Conservation (phyloP, 2,329 filamentous ascomycete species). For the Tolypocladium ophioglossoides region DNA sequence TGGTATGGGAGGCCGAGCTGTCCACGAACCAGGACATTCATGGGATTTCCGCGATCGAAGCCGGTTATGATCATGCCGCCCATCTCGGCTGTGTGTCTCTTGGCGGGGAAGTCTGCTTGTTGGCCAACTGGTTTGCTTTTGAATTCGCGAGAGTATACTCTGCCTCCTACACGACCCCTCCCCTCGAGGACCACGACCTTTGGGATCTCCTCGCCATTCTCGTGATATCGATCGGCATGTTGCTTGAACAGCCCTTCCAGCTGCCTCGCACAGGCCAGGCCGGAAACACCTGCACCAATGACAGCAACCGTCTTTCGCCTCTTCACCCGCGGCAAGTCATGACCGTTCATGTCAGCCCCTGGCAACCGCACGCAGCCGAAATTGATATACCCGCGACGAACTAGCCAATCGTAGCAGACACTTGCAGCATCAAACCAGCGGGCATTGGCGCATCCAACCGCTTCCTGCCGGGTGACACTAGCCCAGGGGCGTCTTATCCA, state of each 20-base stretch:
- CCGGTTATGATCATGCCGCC: slow-evolving; percentile 97
- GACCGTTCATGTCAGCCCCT: slow-evolving; percentile 30
- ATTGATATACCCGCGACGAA: slow-evolving; percentile 89
- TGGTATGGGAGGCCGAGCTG: slow-evolving; percentile 86
- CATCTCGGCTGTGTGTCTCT: slow-evolving; percentile 80
- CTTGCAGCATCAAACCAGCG: slow-evolving; percentile 85
- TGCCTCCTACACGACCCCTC: slow-evolving; percentile 74
- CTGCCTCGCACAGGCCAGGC: slow-evolving; percentile 84
- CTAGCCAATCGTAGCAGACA: slow-evolving; percentile 85
- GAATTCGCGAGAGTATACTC: slow-evolving; percentile 76
- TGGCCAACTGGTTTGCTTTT: slow-evolving; percentile 44
- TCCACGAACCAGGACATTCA: slow-evolving; percentile 82
- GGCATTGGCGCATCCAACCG: slow-evolving; percentile 78
- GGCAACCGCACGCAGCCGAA: slow-evolving; percentile 74
- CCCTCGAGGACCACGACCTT: slow-evolving; percentile 78
- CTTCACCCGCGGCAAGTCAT: slow-evolving; percentile 21
- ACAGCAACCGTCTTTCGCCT: slow-evolving; percentile 69
- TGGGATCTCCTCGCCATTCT: slow-evolving; percentile 57
- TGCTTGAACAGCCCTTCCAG: slow-evolving; percentile 78
- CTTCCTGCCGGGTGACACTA: slow-evolving; percentile 72
- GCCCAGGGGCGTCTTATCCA: slow-evolving; percentile 84
- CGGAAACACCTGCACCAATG: slow-evolving; percentile 89
- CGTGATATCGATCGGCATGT: slow-evolving; percentile 57
- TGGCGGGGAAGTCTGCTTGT: slow-evolving; percentile 43
- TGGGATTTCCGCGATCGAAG: slow-evolving; percentile 87